Evolutionary conservation across 1,139 yeast genomes (phyloP), one percentile per base, ranked within the genome.

Genomic region (Debaryomyces sp.): DNA sequence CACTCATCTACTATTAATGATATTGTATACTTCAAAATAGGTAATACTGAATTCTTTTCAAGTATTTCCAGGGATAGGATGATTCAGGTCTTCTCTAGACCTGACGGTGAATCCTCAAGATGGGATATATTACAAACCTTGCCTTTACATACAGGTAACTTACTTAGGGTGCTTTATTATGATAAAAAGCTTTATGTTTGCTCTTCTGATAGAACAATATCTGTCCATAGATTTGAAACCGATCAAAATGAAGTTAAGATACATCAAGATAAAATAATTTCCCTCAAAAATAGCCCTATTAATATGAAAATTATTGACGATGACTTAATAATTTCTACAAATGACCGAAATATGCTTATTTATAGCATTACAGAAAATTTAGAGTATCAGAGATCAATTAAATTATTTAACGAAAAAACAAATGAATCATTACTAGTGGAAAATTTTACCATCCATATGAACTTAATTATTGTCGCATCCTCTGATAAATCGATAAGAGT

Each of bases 21-120:
- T 40, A 57, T 80, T 2, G 47, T 61, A 1, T 66, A 61, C 46
- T 75, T 77, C 47, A 55, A 60, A 34, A 46, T 65, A 4, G 63
- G 54, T 0, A 51, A 53, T 0, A 43, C 50, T 29, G 58, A 65
- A 32, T 66, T 77, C 40, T 56, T 77, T 2, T 71, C 73, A 18
- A 75, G 79, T 43, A 76, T 81, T 35, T 80, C 87, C 3, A 67
- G 89, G 32, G 89, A 85, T 60, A 61, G 89, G 41, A 84, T 84
- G 71, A 75, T 84, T 35, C 89, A 85, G 59, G 60, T 84, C 0
- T 82, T 81, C 50, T 54, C 48, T 33, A 60, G 58, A 35, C 55
- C 54, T 10, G 50, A 42, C 2, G 46, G 45, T 2, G 50, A 43
- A 1, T 45, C 45, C 2, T 36, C 46, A 3, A 49, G 54, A 0